Percentiles rank a stretch among this genome's conserved stretches.
Evolutionary conservation across 352 stramenopile genomes (phyloP).

Genomic region (Phytopythium aichiense): DNA sequence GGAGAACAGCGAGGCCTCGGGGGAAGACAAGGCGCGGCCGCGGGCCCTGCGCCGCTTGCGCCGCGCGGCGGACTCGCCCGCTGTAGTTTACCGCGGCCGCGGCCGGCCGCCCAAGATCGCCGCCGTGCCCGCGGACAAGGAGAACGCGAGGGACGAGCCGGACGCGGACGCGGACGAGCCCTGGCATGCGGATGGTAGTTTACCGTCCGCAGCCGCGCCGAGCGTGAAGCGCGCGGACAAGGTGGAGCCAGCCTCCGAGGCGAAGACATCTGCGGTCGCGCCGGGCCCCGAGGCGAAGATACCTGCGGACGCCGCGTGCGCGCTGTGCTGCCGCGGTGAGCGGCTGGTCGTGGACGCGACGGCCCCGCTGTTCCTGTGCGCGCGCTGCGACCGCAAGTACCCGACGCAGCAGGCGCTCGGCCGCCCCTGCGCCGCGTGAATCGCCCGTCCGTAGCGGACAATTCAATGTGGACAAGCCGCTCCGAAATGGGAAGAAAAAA

Average conservation of each 20-base stretch:
- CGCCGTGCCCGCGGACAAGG: slow-evolving; percentile 21
- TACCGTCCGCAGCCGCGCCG: neutral
- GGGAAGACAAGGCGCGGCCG: slow-evolving; percentile 19
- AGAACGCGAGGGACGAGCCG: neutral
- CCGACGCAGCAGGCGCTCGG: slow-evolving; percentile 74
- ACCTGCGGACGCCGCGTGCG: slow-evolving; percentile 24
- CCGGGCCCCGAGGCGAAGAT: neutral
- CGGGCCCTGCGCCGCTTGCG: slow-evolving; percentile 13
- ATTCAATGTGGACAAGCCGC: neutral
- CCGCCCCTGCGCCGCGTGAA: slow-evolving; percentile 30
- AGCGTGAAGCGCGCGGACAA: neutral
- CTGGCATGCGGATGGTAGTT: neutral
- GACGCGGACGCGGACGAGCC: neutral
- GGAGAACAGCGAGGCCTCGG: slow-evolving; percentile 18
- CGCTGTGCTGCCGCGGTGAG: slow-evolving; percentile 61
- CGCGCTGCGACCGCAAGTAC: slow-evolving; percentile 79
- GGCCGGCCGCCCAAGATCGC: slow-evolving; percentile 41
- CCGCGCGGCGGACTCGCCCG: slow-evolving; percentile 7
- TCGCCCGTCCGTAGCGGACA: neutral
- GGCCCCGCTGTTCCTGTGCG: slow-evolving; percentile 65
- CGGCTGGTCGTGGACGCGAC: slow-evolving; percentile 21
- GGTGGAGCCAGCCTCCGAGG: neutral
- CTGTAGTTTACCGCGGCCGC: slow-evolving; percentile 13
- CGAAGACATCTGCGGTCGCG: neutral
- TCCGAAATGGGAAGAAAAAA: neutral